A percentile compares a stretch with the other conserved stretches of the same genome.
Conservation (phyloP, 2,329 filamentous ascomycete genomes). For the Cryoendolithus antarcticus region DNA sequence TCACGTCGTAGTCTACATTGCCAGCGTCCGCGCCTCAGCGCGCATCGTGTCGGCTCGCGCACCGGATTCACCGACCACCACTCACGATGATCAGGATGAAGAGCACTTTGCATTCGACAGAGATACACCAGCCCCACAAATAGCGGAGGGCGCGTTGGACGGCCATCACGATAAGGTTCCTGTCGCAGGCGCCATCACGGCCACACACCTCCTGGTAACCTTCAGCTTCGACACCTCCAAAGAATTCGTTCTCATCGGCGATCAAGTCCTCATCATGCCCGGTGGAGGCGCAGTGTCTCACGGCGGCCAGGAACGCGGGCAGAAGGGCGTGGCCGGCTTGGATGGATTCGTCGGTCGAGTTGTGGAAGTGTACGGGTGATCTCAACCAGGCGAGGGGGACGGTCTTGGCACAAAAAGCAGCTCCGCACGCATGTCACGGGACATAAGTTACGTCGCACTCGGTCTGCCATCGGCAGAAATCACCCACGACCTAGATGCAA, state of each 20-base stretch:
- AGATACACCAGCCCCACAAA: constrained; percentile 8
- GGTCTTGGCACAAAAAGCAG: too few species aligned
- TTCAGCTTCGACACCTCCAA: constrained; percentile 57
- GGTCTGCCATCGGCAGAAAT: too few species aligned
- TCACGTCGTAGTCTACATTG: constrained; percentile 71
- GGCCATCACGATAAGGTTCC: constrained; percentile 7
- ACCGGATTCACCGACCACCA: constrained; percentile 25
- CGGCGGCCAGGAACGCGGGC: constrained; percentile 41
- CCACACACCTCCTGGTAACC: constrained; percentile 38
- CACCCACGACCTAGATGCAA: too few species aligned
- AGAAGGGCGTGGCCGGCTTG: constrained; percentile 43
- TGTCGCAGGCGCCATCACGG: constrained; percentile 14
- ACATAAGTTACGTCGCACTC: too few species aligned
- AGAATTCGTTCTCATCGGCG: constrained; percentile 63
- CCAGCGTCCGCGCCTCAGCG: constrained; percentile 72
- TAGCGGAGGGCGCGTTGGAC: neutral
- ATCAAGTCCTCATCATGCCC: constrained; percentile 58
- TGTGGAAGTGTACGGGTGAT: constrained; percentile 22
- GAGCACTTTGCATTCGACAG: constrained; percentile 16
- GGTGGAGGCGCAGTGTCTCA: constrained; percentile 50
- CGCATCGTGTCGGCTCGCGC: constrained; percentile 45
- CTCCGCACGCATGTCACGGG: too few species aligned
- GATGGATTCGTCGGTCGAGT: constrained; percentile 63
- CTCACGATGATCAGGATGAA: neutral
- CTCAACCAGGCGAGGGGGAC: neutral